Evolutionary conservation across 352 stramenopile genomes (phyloP), one percentile per base, ranked within the genome.

Genomic region (Phytophthora tubulina): DNA sequence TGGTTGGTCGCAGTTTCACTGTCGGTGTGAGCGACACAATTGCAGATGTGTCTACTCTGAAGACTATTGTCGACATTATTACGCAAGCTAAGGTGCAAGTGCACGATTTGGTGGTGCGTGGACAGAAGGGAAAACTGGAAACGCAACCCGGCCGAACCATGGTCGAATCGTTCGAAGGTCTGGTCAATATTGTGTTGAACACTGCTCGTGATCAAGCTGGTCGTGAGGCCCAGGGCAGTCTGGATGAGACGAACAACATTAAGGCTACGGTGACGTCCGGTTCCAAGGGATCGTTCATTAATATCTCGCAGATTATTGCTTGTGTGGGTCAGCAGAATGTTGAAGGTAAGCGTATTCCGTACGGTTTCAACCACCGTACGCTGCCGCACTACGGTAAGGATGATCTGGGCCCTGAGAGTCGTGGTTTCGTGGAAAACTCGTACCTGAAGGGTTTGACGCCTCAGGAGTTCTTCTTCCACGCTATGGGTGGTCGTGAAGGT

Each of bases 221-320:
- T 79, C 86, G 86, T 50, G 87, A 96, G 78, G 88, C 88, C 4
- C 88, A 95, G 48, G 87, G 87, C 41, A 91, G 80, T 89, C 80
- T 96, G 70, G 97, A 99, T 79, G 85, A 97, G 63, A 99, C 94
- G 15, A 99, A 99, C 85, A 99, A 98, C 79, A 98, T 99, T 78
- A 99, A 99, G 85, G 97, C 97, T 58, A 99, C 99, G 77, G 97
- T 99, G 54, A 98, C 94, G 52, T 97, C 97, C n/a, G 98, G 98
- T 60, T 99, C 96, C 41, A 99, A 99, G 90, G 98, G 98, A 62
- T 99, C 93, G 10, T 99, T 99, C 76, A 99, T 99, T 76, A 99
- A 99, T 80, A 99, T 99, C 73, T 99, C 97, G 44, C 98, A 99
- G 86, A 99, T 99, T 92, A 99, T 99, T 87, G 98, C 97, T 64